A percentile compares a stretch with the other conserved stretches of the same genome.
Conservation (phyloP, 768 basidiomycete genomes). For the Gymnopilus junonius region DNA sequence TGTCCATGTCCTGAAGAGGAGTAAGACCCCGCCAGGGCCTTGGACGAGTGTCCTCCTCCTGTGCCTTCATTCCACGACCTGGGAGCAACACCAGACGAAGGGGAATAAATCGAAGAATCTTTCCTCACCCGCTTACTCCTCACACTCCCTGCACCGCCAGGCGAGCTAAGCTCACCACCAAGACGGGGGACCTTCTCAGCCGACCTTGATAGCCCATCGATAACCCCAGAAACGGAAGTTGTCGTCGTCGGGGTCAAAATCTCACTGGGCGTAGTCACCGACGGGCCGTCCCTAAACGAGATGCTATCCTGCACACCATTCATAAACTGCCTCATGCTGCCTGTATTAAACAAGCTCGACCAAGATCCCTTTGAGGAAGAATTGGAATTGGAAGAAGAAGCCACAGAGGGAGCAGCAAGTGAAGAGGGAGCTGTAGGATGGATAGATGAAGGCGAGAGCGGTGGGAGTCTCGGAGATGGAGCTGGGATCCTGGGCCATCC, state of each 20-base stretch:
- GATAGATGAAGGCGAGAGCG: conserved; percentile 40
- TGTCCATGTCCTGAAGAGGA: conserved; percentile 47
- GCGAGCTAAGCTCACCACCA: conserved; percentile 18
- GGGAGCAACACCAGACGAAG: conserved; percentile 41
- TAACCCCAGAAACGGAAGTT: conserved; percentile 21
- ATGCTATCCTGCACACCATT: conserved; percentile 56
- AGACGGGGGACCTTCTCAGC: conserved; percentile 14
- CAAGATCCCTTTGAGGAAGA: conserved; percentile 82
- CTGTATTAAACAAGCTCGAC: conserved; percentile 77
- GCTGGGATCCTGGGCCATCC: conserved; percentile 55
- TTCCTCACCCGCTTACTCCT: conserved; percentile 29
- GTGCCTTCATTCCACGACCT: conserved; percentile 61
- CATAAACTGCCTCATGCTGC: conserved; percentile 72
- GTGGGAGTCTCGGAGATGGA: not conserved
- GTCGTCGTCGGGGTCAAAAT: conserved; percentile 17
- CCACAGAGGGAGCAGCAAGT: conserved; percentile 38
- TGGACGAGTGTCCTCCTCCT: conserved; percentile 28
- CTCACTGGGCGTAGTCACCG: conserved; percentile 42
- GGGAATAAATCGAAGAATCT: conserved; percentile 28
- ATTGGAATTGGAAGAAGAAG: conserved; percentile 57
- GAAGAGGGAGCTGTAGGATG: conserved; percentile 11
- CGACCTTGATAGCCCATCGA: conserved; percentile 18
- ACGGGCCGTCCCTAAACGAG: conserved; percentile 40
- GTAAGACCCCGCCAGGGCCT: conserved; percentile 42
- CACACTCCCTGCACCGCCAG: conserved; percentile 3